Conservation (phyloP, 352 stramenopile species). For the Pythium dissimile region DNA sequence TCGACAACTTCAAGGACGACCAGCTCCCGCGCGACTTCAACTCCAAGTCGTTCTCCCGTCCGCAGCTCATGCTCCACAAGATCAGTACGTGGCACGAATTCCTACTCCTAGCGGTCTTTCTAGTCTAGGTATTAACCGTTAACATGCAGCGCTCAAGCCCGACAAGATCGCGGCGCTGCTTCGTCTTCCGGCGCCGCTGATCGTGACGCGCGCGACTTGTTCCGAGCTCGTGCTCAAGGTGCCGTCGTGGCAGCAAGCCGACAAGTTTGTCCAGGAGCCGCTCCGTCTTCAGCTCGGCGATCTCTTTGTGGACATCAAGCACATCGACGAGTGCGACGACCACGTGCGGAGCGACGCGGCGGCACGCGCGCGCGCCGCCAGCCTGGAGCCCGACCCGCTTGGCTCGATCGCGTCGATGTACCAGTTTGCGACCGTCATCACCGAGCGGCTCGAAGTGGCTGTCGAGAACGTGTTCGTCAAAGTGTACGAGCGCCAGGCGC, state of each 20-base stretch:
- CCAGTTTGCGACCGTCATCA: conserved; percentile 48
- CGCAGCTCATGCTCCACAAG: conserved; percentile 43
- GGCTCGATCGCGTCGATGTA: conserved; percentile 62
- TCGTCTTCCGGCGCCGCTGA: conserved; percentile 37
- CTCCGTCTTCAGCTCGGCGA: conserved; percentile 44
- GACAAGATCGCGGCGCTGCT: conserved; percentile 50
- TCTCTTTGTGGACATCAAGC: conserved; percentile 48
- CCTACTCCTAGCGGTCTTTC: too few species aligned
- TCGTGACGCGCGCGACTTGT: conserved; percentile 51
- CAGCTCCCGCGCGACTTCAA: conserved; percentile 58
- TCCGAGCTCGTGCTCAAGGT: conserved; percentile 53
- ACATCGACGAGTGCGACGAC: conserved; percentile 43
- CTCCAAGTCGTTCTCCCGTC: conserved; percentile 41
- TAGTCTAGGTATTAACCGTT: too few species aligned
- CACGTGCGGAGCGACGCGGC: conserved; percentile 30
- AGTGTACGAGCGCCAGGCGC: conserved; percentile 35
- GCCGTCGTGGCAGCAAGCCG: conserved; percentile 45
- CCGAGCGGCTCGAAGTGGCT: conserved; percentile 41
- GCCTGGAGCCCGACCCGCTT: conserved; percentile 52
- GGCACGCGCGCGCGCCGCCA: conserved; percentile 29
- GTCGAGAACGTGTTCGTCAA: conserved; percentile 55
- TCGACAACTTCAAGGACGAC: conserved; percentile 57
- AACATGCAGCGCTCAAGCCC: conserved; percentile 71
- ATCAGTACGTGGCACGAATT: conserved; percentile 31
- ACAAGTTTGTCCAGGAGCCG: conserved; percentile 57